Conservation (phyloP, 2,329 filamentous ascomycete genomes). For the Cladophialophora yegresii region DNA sequence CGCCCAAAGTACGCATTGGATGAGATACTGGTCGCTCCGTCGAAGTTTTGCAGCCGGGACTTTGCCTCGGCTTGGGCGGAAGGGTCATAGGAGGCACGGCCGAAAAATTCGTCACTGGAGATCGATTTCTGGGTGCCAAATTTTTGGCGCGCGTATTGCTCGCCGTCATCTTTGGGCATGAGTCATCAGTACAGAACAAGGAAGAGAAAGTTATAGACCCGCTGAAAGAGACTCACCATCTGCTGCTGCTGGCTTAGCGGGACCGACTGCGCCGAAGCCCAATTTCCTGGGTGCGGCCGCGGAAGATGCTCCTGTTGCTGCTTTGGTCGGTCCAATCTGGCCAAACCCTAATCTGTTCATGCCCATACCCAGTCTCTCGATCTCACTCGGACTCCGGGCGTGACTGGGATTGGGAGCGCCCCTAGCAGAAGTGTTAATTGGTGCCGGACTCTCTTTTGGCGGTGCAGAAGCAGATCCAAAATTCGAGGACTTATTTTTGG, state of each 20-base stretch:
- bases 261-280: conserved; percentile 83
- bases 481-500: conserved; percentile 41
- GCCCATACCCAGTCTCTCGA: conserved; percentile 89
- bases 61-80: conserved; percentile 81
- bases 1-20: conserved; percentile 97
- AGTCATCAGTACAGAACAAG: conserved; percentile 38
- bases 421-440: conserved; percentile 66
- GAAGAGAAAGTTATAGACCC: neutral
- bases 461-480: conserved; percentile 43
- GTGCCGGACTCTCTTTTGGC: conserved; percentile 65
- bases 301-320: conserved; percentile 46
- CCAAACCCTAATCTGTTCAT: conserved; percentile 84
- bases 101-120: conserved; percentile 97
- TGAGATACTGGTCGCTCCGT: conserved; percentile 87
- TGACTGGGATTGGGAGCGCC: conserved; percentile 60
- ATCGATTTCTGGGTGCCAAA: conserved; percentile 95
- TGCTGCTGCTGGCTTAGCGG: conserved; percentile 66
- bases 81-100: conserved; percentile 82
- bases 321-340: conserved; percentile 64
- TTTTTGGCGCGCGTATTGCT: conserved; percentile 81
- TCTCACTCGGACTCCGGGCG: conserved; percentile 67
- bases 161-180: conserved; percentile 60
- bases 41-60: conserved; percentile 82
- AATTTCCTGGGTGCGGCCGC: conserved; percentile 66
- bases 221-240: conserved; percentile 59